Conservation (phyloP, 371 early-diverging fungal species). For the Syncephalastrum monosporum region DNA sequence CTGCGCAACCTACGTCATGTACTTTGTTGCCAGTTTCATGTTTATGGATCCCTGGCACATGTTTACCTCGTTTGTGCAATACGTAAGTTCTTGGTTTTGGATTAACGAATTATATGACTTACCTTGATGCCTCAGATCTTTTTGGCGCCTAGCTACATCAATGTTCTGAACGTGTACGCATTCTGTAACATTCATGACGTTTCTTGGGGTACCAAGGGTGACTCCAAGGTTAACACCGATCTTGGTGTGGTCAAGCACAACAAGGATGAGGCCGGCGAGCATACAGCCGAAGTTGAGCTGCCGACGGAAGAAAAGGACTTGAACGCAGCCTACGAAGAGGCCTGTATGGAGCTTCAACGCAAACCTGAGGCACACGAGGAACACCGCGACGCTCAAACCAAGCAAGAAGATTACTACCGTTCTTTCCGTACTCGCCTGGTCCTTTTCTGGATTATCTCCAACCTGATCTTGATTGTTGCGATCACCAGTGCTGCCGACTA, state of each 20-base stretch:
- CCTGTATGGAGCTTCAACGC: conserved; percentile 52
- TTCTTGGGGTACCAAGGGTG: conserved; percentile 95
- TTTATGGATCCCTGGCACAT: conserved; percentile 74
- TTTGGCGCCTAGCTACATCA: conserved; percentile 62
- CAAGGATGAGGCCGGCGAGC: conserved; percentile 48
- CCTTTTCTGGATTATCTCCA: conserved; percentile 81
- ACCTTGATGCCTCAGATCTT: conserved; percentile 61
- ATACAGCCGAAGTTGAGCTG: conserved; percentile 60
- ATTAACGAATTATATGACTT: neutral
- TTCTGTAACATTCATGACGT: conserved; percentile 75
- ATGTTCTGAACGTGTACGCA: conserved; percentile 67
- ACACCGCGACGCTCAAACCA: conserved; percentile 72
- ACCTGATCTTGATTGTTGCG: conserved; percentile 69
- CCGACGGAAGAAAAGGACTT: conserved; percentile 78
- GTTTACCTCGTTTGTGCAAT: conserved; percentile 46
- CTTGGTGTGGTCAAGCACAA: conserved; percentile 64
- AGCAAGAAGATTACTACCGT: conserved; percentile 84
- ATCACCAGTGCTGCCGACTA: conserved; percentile 38
- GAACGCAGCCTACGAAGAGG: conserved; percentile 77
- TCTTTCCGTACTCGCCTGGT: conserved; percentile 79
- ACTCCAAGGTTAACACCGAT: conserved; percentile 56
- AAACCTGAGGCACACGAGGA: conserved; percentile 50
- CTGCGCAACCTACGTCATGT: conserved; percentile 66
- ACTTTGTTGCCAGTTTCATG: conserved; percentile 61
- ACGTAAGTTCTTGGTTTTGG: conserved; percentile 37